Conservation (phyloP, 2,329 filamentous ascomycete species). For the Talaromyces marneffei region DNA sequence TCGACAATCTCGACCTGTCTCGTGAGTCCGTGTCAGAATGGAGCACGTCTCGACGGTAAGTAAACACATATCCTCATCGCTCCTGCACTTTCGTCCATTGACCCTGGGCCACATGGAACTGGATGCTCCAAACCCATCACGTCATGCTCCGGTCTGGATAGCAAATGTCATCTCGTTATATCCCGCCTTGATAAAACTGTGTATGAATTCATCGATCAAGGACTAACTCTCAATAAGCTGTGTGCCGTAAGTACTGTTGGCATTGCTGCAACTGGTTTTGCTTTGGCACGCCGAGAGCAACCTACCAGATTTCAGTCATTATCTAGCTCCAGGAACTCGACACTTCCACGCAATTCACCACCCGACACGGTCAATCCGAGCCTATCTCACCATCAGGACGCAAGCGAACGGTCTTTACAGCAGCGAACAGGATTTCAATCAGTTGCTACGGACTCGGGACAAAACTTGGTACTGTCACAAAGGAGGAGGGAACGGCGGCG, state of each 20-base stretch:
- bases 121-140: neutral
- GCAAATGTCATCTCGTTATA: neutral
- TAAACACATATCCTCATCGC: neutral
- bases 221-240: slow-evolving; percentile 39
- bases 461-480: slow-evolving; percentile 16
- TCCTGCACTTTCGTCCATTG: neutral
- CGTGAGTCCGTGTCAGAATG: slow-evolving; percentile 18
- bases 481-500: slow-evolving; percentile 27
- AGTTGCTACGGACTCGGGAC: slow-evolving; percentile 15
- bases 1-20: slow-evolving; percentile 8
- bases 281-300: slow-evolving; percentile 48
- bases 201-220: neutral
- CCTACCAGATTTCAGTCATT: neutral
- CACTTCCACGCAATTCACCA: slow-evolving; percentile 16
- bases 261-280: slow-evolving; percentile 54
- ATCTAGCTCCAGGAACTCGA: slow-evolving; percentile 28
- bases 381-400: neutral
- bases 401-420: slow-evolving; percentile 12
- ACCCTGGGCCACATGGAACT: neutral
- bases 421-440: slow-evolving; percentile 16
- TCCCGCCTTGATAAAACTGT: neutral
- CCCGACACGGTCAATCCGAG: slow-evolving; percentile 19
- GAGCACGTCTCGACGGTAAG: slow-evolving; percentile 31
- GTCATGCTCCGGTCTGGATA: neutral
- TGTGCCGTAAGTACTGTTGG: slow-evolving; percentile 60